A percentile compares a stretch with the other conserved stretches of the same genome.
phyloP scores from a whole-genome alignment of 23 red algal genomes.

The Agarophyton chilense region DNA sequence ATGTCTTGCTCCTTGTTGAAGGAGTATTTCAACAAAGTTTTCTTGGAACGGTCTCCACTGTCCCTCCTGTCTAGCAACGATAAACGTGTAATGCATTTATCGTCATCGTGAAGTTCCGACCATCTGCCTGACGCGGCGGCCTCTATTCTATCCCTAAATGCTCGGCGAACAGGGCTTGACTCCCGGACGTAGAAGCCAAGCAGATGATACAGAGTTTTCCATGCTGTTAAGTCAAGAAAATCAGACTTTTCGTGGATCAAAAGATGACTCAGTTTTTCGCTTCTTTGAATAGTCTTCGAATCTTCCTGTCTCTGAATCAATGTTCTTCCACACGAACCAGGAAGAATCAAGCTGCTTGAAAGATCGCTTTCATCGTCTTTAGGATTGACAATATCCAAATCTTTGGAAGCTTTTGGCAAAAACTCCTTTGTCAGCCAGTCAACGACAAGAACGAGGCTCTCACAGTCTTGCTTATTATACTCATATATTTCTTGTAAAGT shows the following conservation, averaged over 20 bases:
- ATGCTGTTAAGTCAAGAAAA: neutral
- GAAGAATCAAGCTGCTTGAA: constrained; percentile 8
- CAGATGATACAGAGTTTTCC: constrained; percentile 40
- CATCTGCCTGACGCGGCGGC: constrained; percentile 19
- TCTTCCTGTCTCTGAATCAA: constrained; percentile 40
- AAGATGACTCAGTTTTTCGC: constrained; percentile 35
- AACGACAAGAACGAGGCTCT: constrained; percentile 62
- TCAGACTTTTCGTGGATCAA: constrained; percentile 13
- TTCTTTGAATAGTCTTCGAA: constrained; percentile 51
- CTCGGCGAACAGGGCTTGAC: constrained; percentile 37
- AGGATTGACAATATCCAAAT: neutral
- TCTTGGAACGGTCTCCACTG: neutral
- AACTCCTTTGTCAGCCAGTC: constrained; percentile 53
- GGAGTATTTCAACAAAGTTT: constrained; percentile 11
- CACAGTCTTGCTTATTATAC: constrained; percentile 83
- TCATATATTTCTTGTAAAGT: constrained; percentile 50
- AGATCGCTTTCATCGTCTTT: neutral
- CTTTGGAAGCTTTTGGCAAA: neutral
- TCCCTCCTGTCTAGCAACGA: neutral
- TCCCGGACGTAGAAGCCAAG: constrained; percentile 72
- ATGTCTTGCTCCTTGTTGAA: constrained; percentile 31
- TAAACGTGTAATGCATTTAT: constrained; percentile 44
- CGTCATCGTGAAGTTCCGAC: constrained; percentile 51
- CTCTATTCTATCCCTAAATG: constrained; percentile 60
- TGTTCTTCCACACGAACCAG: constrained; percentile 69